A percentile compares a stretch with the other conserved stretches of the same genome.
phyloP scores from a whole-genome alignment of 1,284 basidiomycete species.

The Butyriboletus appendiculatus region DNA sequence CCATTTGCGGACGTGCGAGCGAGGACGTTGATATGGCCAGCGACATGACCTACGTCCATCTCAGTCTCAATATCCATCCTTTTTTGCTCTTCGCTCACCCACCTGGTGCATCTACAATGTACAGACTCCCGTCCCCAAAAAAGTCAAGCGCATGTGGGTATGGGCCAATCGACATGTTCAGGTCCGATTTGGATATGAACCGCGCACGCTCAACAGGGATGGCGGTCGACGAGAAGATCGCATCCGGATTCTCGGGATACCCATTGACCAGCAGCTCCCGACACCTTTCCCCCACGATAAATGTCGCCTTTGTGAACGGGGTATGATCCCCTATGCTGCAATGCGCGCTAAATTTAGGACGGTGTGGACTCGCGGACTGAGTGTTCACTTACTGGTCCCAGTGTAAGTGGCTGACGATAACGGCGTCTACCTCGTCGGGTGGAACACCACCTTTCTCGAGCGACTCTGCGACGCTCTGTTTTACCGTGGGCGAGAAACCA shows the following conservation, averaged over 20 bases:
- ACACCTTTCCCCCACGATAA: constrained; percentile 45
- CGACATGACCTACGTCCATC: constrained; percentile 18
- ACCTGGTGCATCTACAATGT: constrained; percentile 53
- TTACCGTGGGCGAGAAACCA: constrained; percentile 31
- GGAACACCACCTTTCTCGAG: constrained; percentile 47
- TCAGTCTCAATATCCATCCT: no score
- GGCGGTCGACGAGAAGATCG: constrained; percentile 37
- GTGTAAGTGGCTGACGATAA: constrained; percentile 55
- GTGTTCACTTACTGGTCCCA: constrained; percentile 36
- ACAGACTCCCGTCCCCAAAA: constrained; percentile 57
- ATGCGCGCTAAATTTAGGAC: background rate
- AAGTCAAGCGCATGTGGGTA: constrained; percentile 55
- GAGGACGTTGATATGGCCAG: constrained; percentile 45
- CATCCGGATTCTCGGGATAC: constrained; percentile 44
- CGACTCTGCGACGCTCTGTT: constrained; percentile 49
- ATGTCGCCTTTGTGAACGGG: constrained; percentile 48
- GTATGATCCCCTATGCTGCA: constrained; percentile 43
- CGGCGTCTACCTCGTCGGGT: constrained; percentile 43
- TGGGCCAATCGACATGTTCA: constrained; percentile 44
- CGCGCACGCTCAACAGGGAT: constrained; percentile 45
- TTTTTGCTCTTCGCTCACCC: background rate
- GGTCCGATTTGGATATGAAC: constrained; percentile 37
- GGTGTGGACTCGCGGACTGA: constrained; percentile 27
- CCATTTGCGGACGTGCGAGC: constrained; percentile 56
- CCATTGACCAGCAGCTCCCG: constrained; percentile 38